Evolutionary conservation across 345 rosid species (phyloP).

Genomic region (Alliaria petiolata): DNA sequence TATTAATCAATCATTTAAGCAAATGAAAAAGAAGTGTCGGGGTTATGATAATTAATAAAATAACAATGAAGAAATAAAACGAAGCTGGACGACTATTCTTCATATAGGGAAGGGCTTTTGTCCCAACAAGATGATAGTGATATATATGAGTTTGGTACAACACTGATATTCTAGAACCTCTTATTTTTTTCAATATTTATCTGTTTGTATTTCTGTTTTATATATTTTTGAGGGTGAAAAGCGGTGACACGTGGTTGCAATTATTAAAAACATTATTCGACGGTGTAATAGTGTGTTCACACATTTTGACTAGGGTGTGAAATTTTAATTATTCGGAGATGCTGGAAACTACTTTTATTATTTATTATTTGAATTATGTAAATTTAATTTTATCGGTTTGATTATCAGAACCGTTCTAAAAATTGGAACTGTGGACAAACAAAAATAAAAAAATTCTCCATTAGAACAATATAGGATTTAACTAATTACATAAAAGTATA

Average conservation of each 20-base stretch:
- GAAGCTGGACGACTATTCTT: slow-evolving; percentile 23
- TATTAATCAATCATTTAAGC: slow-evolving; percentile 22
- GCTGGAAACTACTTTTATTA: no score
- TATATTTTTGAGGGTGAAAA: neutral
- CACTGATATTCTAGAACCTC: slow-evolving; percentile 24
- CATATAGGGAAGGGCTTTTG: slow-evolving; percentile 16
- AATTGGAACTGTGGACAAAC: no score
- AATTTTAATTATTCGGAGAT: neutral
- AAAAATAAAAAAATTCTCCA: no score
- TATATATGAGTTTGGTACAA: slow-evolving; percentile 21
- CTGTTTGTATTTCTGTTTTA: slow-evolving; percentile 9
- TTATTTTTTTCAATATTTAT: neutral
- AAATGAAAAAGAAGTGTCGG: slow-evolving; percentile 12
- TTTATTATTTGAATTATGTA: no score
- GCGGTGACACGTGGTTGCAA: slow-evolving; percentile 19
- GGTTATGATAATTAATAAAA: neutral
- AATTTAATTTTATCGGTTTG: no score
- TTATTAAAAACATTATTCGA: neutral
- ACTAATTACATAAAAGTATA: neutral
- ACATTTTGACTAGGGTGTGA: slow-evolving; percentile 8
- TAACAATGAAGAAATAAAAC: neutral
- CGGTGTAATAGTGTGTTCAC: slow-evolving; percentile 12
- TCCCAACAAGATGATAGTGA: slow-evolving; percentile 30
- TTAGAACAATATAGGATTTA: slow-evolving; percentile 3
- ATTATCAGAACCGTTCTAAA: no score